These are phyloP conservation scores for Leptosphaerulina australis DNA, from an alignment of 2,329 filamentous ascomycete genomes.

Conservation along the genomic window DNA sequence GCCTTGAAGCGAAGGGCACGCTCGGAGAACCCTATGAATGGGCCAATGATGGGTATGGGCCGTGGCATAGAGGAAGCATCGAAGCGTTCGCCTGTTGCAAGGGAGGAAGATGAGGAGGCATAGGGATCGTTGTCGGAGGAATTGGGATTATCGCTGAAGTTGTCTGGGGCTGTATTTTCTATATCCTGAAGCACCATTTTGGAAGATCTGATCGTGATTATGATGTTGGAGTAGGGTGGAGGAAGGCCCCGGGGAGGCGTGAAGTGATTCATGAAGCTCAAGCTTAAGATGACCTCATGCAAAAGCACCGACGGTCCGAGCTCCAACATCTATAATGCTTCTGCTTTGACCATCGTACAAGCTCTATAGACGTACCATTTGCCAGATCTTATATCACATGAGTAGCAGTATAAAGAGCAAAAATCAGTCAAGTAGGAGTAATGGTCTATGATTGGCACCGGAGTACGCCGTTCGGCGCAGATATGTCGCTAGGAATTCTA, in stretches of 20 bases:
- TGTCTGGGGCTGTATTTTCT: slow-evolving; percentile 36
- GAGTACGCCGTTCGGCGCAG: background rate
- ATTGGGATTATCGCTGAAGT: slow-evolving; percentile 40
- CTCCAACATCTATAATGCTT: slow-evolving; percentile 14
- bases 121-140: slow-evolving; percentile 49
- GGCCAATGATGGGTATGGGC: slow-evolving; percentile 44
- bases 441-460: slow-evolving; percentile 6
- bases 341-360: background rate
- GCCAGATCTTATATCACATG: background rate
- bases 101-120: slow-evolving; percentile 29
- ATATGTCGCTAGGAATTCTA: slow-evolving; percentile 10
- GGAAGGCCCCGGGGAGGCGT: slow-evolving; percentile 27
- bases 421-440: background rate
- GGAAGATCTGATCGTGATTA: background rate
- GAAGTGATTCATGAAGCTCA: slow-evolving; percentile 22
- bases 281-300: slow-evolving; percentile 37
- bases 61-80: slow-evolving; percentile 48
- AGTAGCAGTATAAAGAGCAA: too few relatives aligned
- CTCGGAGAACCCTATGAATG: slow-evolving; percentile 38
- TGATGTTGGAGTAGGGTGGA: slow-evolving; percentile 27
- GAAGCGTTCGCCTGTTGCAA: slow-evolving; percentile 31
- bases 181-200: slow-evolving; percentile 53
- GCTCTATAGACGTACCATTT: background rate
- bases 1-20: slow-evolving; percentile 36
- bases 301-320: slow-evolving; percentile 22